These are phyloP conservation scores for Jacaranda copaia DNA, from an alignment of 257 asterid species.

Conservation along the genomic window DNA sequence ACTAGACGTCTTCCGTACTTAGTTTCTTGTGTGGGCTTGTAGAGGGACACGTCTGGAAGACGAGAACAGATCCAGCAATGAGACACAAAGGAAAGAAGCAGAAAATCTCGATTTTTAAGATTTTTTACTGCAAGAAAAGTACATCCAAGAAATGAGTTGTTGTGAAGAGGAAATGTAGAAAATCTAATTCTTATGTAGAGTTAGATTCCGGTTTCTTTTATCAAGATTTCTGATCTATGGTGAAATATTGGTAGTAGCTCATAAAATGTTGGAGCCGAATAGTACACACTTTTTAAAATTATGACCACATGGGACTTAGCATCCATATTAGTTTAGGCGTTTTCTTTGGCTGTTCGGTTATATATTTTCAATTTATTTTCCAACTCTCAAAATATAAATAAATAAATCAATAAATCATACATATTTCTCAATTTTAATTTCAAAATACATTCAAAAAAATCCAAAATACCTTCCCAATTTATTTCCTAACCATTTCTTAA, in stretches of 20 bases:
- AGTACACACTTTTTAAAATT: background rate
- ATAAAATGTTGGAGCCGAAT: background rate
- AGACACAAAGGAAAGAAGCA: conserved; percentile 2
- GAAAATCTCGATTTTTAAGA: background rate
- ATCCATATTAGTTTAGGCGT: background rate
- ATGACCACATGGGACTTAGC: conserved; percentile 15
- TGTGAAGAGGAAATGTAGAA: background rate
- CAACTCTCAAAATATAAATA: too few species aligned
- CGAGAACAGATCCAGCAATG: conserved; percentile 3
- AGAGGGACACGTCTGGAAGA: background rate
- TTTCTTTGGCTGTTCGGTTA: too few species aligned
- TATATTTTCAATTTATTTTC: too few species aligned
- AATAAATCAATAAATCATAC: too few species aligned
- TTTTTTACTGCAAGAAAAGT: background rate
- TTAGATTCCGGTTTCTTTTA: too few species aligned
- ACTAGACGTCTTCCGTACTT: conserved; percentile 10
- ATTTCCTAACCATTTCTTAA: too few species aligned
- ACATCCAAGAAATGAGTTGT: background rate
- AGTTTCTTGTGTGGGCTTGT: background rate
- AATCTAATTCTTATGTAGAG: background rate
- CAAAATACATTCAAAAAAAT: too few species aligned
- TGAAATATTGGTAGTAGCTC: background rate
- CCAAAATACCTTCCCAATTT: too few species aligned
- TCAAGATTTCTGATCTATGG: background rate
- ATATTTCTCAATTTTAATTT: too few species aligned